Evolutionary conservation across 2,329 filamentous ascomycete species (phyloP).

Genomic region (Verticillium klebahnii): DNA sequence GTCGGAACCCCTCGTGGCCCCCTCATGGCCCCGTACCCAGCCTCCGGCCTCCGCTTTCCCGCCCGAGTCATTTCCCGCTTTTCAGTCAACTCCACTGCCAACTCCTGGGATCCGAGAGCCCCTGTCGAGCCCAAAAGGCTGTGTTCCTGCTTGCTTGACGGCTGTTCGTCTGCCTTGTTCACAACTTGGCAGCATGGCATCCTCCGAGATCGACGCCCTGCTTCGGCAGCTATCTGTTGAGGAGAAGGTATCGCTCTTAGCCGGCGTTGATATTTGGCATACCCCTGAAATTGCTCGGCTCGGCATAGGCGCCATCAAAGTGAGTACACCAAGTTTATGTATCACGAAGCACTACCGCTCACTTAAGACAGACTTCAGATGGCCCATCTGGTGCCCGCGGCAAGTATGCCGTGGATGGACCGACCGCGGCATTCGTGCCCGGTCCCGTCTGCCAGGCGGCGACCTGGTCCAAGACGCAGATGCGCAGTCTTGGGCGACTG

Average conservation of each 20-base stretch:
- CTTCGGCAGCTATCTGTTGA: constrained; percentile 2
- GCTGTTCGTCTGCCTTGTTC: no score
- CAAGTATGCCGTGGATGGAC: background rate
- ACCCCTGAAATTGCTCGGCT: constrained; percentile 3
- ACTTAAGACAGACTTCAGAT: background rate
- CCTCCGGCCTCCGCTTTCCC: no score
- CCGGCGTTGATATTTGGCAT: constrained; percentile 5
- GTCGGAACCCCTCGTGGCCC: no score
- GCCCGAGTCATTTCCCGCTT: no score
- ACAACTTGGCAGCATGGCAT: background rate
- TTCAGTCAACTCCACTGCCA: no score
- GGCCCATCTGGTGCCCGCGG: background rate
- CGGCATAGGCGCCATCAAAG: constrained; percentile 4
- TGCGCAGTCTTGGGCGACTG: constrained; percentile 18
- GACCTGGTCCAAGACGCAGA: background rate
- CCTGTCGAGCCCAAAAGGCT: no score
- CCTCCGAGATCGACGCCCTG: background rate
- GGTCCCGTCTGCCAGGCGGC: background rate
- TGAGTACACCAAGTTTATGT: background rate
- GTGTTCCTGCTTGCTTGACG: no score
- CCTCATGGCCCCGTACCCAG: no score
- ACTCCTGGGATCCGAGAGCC: no score
- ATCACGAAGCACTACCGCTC: no score
- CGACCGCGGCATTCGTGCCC: background rate
- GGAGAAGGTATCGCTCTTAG: constrained; percentile 6